Base-by-base conservation (phyloP, 257 asterid genomes). In the Penstemon barbatus region DNA sequence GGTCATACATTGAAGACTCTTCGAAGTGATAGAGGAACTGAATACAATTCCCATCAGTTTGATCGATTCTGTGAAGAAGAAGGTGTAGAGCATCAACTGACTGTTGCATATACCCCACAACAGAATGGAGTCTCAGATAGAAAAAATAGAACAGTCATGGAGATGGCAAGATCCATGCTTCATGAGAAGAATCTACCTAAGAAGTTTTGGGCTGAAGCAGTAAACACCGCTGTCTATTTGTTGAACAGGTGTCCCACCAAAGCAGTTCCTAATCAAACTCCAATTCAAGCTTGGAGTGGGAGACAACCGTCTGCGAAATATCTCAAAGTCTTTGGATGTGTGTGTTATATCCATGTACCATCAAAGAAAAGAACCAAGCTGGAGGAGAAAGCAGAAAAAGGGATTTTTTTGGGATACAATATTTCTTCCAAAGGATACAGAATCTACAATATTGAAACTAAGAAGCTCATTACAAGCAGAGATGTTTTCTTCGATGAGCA, bases 121-220 rank as follows among this genome's bases (percentile, higher is more conserved):
- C 18, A 15, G 18, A 15, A 15, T 15, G 18, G 18, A 15, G 18
- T 15, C 18, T 15, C 18, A 55, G 15, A n/a, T n/a, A 15, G 60
- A 55, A 55, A 19, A 8, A 55, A 55, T 55, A 5, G 60, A 55
- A 55, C 38, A 1, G 9, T 55, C 60, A n/a, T 55, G 60, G 60
- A 55, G 60, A 55, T 55, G 60, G 60, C 5, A 55, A 55, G 60
- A 55, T 55, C 8, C 10, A 55, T 55, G 39, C 37, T 55, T n/a
- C 37, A 18, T 8, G n/a, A 55, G 37, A 55, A 15, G 37, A 7
- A 33, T 7, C 4, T 55, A 6, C 38, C 3, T 3, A 55, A 13
- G 60, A 55, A 55, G 33, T 15, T 55, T 7, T 55, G 37, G 60
- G 4, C 38, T 5, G 39, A 55, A 33, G 60, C 39, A 55, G 6